Percentiles rank a stretch among this genome's conserved stretches.
Evolutionary conservation across 228 moss, liverwort and hornwort species (phyloP).

Genomic region (Sphagnum magellanicum): DNA sequence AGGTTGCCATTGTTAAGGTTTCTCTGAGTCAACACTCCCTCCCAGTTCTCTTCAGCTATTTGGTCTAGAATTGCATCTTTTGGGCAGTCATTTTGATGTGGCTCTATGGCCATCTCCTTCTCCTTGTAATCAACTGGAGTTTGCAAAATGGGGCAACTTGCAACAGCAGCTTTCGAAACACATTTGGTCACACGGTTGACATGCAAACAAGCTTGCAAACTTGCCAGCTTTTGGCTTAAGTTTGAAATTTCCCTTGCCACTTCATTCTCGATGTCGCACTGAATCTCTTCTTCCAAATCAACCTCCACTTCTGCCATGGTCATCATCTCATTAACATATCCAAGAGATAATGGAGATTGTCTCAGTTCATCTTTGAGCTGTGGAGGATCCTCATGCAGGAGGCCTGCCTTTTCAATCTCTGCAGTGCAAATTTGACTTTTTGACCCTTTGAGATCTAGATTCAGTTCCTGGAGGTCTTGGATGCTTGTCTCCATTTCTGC

Average conservation of each 20-base stretch:
- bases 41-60: too few relatives aligned
- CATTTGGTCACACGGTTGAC: slow-evolving; percentile 3
- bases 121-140: slow-evolving; percentile 5
- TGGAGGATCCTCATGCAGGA: slow-evolving; percentile 4
- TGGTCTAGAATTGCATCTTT: too few relatives aligned
- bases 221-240: slow-evolving; percentile 19
- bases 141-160: slow-evolving; percentile 15
- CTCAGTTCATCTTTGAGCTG: neutral
- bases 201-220: slow-evolving; percentile 10
- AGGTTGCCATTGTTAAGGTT: too few relatives aligned
- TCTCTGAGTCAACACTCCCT: too few relatives aligned
- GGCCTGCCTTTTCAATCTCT: slow-evolving; percentile 4
- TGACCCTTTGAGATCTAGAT: too few relatives aligned
- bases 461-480: too few relatives aligned
- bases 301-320: slow-evolving; percentile 7
- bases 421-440: neutral
- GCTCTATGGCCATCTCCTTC: neutral
- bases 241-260: slow-evolving; percentile 12
- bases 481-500: too few relatives aligned
- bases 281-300: slow-evolving; percentile 16
- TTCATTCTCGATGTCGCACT: slow-evolving; percentile 14
- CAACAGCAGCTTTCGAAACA: slow-evolving; percentile 7
- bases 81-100: neutral
- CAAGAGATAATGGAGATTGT: slow-evolving; percentile 1
- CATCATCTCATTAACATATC: neutral